Conservation (phyloP, 768 basidiomycete species). For the Boletus eberwhitei region DNA sequence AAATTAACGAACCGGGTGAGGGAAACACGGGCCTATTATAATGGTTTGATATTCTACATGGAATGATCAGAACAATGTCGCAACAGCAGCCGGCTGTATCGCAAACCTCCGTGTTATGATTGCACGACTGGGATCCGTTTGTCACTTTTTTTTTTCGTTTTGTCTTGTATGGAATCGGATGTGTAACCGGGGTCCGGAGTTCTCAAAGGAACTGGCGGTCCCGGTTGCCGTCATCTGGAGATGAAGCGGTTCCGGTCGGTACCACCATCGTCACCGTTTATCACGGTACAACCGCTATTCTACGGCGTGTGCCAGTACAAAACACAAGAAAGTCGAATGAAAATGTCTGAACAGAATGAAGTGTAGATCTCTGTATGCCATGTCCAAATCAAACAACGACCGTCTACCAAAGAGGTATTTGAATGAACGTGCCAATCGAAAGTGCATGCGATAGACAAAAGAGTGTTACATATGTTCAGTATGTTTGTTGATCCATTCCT, state of each 20-base stretch:
- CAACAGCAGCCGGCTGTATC: not conserved
- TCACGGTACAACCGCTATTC: not conserved
- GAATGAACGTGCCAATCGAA: conserved; percentile 23
- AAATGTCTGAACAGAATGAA: conserved; percentile 5
- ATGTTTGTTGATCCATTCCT: conserved; percentile 15
- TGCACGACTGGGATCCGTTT: not conserved
- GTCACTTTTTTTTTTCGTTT: not conserved
- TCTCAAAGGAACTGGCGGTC: not conserved
- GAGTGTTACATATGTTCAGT: conserved; percentile 36
- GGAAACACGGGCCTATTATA: not conserved
- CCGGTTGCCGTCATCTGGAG: conserved; percentile 9
- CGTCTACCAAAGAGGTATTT: conserved; percentile 17
- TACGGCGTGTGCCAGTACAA: not conserved
- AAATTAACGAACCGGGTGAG: not conserved
- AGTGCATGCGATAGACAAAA: conserved; percentile 28
- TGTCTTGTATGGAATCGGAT: not conserved
- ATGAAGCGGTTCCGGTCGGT: conserved; percentile 13
- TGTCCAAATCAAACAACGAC: conserved; percentile 27
- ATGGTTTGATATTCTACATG: not conserved
- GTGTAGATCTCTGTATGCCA: conserved; percentile 6
- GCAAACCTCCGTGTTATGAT: not conserved
- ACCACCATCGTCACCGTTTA: not conserved
- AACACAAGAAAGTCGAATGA: not conserved
- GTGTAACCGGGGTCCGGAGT: not conserved
- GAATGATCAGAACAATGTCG: not conserved